Evolutionary conservation across 2,329 filamentous ascomycete genomes (phyloP).

Genomic region (Alternaria rosae): DNA sequence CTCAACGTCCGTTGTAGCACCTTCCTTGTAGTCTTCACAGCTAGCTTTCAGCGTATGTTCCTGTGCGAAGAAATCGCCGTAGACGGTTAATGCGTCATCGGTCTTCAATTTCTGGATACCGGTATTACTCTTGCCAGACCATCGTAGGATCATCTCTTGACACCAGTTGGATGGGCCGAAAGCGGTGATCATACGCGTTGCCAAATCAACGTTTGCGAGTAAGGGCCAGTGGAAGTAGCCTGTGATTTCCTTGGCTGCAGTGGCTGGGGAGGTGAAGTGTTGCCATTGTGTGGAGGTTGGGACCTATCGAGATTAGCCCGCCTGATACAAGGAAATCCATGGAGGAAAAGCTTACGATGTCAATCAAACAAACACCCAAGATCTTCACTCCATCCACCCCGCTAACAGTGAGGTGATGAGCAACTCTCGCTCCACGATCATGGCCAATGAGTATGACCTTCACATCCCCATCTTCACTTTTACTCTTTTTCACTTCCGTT

Average conservation of each 20-base stretch:
- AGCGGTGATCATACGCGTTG: conserved; percentile 60
- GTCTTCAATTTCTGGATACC: conserved; percentile 22
- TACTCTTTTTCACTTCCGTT: conserved; percentile 26
- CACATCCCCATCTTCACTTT: conserved; percentile 9
- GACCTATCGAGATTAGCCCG: conserved; percentile 44
- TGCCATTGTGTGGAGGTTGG: conserved; percentile 64
- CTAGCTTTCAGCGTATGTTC: conserved; percentile 55
- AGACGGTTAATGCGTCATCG: conserved; percentile 50
- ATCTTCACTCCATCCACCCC: conserved; percentile 52
- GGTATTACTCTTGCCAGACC: conserved; percentile 32
- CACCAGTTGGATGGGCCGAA: conserved; percentile 54
- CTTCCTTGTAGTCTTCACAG: conserved; percentile 66
- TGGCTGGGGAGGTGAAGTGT: conserved; percentile 49
- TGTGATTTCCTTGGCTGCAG: conserved; percentile 51
- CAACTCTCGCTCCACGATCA: conserved; percentile 64
- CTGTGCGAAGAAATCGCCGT: conserved; percentile 54
- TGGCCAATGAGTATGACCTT: conserved; percentile 59
- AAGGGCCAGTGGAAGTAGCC: conserved; percentile 68
- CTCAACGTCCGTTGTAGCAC: conserved; percentile 61
- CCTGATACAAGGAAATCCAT: not conserved
- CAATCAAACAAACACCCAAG: conserved; percentile 37
- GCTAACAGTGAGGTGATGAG: conserved; percentile 63
- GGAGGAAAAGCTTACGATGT: conserved; percentile 32
- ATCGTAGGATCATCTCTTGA: conserved; percentile 47
- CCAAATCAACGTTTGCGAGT: conserved; percentile 60